Base-by-base conservation (phyloP, 139 green algal genomes). In the Dunaliella sp. region DNA sequence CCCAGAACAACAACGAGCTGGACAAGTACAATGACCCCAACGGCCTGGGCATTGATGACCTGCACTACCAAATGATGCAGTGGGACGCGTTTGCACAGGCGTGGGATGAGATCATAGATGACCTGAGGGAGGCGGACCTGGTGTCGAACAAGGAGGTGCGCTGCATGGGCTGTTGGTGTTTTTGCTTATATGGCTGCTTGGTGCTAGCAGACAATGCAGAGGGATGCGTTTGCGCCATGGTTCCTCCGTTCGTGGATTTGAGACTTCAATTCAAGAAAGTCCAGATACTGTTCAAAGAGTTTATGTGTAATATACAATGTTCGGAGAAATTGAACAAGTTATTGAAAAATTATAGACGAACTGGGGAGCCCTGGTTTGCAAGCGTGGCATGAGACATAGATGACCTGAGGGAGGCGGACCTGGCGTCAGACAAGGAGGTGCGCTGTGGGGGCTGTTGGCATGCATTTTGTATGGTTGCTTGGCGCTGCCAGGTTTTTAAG, bases 11-110 rank as follows among this genome's bases (percentile, higher is more conserved):
- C n/a, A 38, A 30, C 76, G 34, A 78, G 73, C 28, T 33, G 26
- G 30, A 78, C 26, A 32, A 32, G 73, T 33, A 78, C 28, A 78
- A 33, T 16, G 48, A 81, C 76, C 76, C 72, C 0, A 75, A 90
- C 36, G 87, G 88, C 75, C 77, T 85, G 83, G 87, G 81, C 26
- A 78, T 90, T 35, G 88, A 90, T 34, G 88, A 90, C 38, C 84
- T 90, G 81, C 88, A 90, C 84, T 85, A 80, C 31, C 81, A 92
- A 86, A 92, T 92, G 86, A 92, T 92, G 81, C 76, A 78, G 81
- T 92, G 89, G 89, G 89, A 89, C 75, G 36, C 89, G 2, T 92
- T 92, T 85, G 89, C 89, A 1, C 77, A 48, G 24, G 89, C 89
- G 3, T 92, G 89, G 89, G 89, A 92, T 82, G 87, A 92, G 76